Base-by-base conservation (phyloP, 306 rosid genomes). In the Urtica urens region DNA sequence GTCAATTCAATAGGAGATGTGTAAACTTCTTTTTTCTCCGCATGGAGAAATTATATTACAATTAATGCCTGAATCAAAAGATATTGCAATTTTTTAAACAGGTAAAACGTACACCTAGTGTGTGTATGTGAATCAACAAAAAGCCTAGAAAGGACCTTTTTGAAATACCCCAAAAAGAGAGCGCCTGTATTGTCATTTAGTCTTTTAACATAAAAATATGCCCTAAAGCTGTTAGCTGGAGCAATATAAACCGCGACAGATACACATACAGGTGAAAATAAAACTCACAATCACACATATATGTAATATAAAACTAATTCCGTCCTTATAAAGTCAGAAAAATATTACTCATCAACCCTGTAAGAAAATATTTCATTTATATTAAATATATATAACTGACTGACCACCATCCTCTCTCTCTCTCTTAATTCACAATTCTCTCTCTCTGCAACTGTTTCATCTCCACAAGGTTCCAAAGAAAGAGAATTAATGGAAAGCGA, bases 391-490 rank as follows among this genome's bases (percentile, higher is more conserved):
- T 22, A 64, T 53, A 66, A 65, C 55, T 66, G 70, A 76, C 81
- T 54, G 76, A 76, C 75, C 83, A 76, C 70, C 87, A 70, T 72
- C 64, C 65, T 45, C 59, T 66, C 56, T 31, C 26, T 49, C 34
- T 35, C 39, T 31, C 43, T n/a, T n/a, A n/a, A n/a, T n/a, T n/a
- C n/a, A n/a, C n/a, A n/a, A n/a, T n/a, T 22, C 15, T 51, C 51
- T 19, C 60, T 47, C 31, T 55, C 57, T 68, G 75, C 74, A 69
- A 50, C 65, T 65, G 74, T 77, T 69, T 76, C 62, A 47, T 59
- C 53, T 62, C 57, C 95, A 79, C 87, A 90, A 85, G 70, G 81
- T 79, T 90, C 94, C 94, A 90, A 82, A 81, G 59, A 75, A 76
- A 82, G 78, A 67, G 79, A 82, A 90, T 81, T 77, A 75, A 77